Evolutionary conservation across 139 green algal genomes (phyloP), one percentile per base, ranked within the genome.

Genomic region (Diplosphaera chodatii): DNA sequence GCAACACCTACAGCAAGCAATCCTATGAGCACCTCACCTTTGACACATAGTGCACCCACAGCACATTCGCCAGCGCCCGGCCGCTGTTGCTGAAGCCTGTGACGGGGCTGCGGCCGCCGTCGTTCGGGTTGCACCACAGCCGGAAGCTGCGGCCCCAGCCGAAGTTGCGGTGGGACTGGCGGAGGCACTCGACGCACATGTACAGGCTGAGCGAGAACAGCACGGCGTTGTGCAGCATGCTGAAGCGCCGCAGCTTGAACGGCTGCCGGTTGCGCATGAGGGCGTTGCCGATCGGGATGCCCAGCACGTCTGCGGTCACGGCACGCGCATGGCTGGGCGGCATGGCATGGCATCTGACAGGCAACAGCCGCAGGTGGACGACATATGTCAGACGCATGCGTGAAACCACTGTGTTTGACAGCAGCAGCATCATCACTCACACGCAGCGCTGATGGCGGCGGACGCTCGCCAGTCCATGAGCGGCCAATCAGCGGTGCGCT

Each of bases 31-130:
- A 15, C n/a, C 59, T 25, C 41, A 76, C 73, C 69, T 81, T 86
- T 62, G 69, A 79, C 30, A 83, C 30, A 66, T 83, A 83, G 75
- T 83, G 77, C 40, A 86, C 70, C 67, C 74, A 81, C 25, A 86
- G 65, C 25, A 86, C 74, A 22, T 37, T 29, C 4, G 80, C 80
- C 10, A 86, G 66, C 1, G n/a, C 16, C 15, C 73, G 56, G 28
- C 76, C 80, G 37, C 64, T 72, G 23, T 48, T 25, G 40, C 64
- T 76, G 74, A 81, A 81, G 40, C n/a, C 41, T 27, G 48, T 5
- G 48, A 3, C 4, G 16, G 48, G 3, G 13, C 3, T 25, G 1
- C 64, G 55, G 22, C 62, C 73, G 4, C 34, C 32, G 25, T 78
- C 66, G 21, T 68, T 66, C 1, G 40, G 34, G 67, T 80, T 80